Evolutionary conservation across 1,284 basidiomycete species (phyloP).

Genomic region (Pseudozyma sp.): DNA sequence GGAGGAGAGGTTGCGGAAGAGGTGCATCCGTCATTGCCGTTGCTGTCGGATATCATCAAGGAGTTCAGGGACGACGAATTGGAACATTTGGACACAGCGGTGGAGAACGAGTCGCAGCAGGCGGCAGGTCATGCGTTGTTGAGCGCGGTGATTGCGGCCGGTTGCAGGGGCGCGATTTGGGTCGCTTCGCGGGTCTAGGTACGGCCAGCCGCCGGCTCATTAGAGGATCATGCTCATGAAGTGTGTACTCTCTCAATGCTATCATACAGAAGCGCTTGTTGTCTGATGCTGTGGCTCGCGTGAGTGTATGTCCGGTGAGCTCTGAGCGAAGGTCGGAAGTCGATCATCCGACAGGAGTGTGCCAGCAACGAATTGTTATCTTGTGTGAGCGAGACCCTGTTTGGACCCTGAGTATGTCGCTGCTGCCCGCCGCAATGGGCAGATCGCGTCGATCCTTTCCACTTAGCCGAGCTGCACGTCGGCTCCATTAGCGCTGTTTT

Average conservation of each 20-base stretch:
- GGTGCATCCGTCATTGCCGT: slow-evolving; percentile 78
- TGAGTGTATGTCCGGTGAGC: too few relatives aligned
- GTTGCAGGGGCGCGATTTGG: slow-evolving; percentile 90
- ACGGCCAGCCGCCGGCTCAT: not conserved
- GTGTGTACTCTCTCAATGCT: too few relatives aligned
- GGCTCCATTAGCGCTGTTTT: slow-evolving; percentile 2
- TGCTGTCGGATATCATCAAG: slow-evolving; percentile 79
- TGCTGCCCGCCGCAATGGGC: not conserved
- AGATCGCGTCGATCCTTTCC: slow-evolving; percentile 1
- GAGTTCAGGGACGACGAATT: slow-evolving; percentile 96
- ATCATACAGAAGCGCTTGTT: too few relatives aligned
- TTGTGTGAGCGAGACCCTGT: not conserved
- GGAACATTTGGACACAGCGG: slow-evolving; percentile 91
- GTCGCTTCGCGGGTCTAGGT: slow-evolving; percentile 72
- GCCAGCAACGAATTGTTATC: not conserved
- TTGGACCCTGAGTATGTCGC: slow-evolving; percentile 7
- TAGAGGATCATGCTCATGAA: too few relatives aligned
- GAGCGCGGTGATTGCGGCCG: slow-evolving; percentile 83
- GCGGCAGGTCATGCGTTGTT: slow-evolving; percentile 91
- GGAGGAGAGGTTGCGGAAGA: slow-evolving; percentile 11
- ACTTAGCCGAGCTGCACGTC: slow-evolving; percentile 14
- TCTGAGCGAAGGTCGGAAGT: not conserved
- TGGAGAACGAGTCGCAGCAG: slow-evolving; percentile 87
- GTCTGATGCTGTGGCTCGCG: too few relatives aligned
- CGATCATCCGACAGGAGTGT: not conserved